A percentile compares a stretch with the other conserved stretches of the same genome.
These are phyloP conservation scores for Trichophyton benhamiae DNA, from an alignment of 2,329 filamentous ascomycete species.

Conservation along the genomic window DNA sequence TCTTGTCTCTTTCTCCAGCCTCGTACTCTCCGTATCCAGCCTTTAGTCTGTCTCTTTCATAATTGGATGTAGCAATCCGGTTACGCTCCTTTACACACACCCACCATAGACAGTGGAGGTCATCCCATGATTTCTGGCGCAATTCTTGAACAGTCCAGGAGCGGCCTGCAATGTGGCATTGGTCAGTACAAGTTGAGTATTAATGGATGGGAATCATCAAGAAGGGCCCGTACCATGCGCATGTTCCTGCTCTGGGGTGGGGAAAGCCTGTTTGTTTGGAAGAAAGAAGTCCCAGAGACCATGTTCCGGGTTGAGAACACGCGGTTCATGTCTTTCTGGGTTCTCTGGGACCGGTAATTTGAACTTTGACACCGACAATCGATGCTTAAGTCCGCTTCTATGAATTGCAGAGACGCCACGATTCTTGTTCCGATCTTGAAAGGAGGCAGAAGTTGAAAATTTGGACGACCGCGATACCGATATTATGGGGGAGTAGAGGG, in stretches of 20 bases:
- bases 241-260: constrained; percentile 53
- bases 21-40: constrained; percentile 65
- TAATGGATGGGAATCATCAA: background rate
- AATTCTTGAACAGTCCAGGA: constrained; percentile 78
- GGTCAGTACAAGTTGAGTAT: background rate
- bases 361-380: constrained; percentile 60
- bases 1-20: constrained; percentile 47
- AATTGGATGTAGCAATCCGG: constrained; percentile 63
- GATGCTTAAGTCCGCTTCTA: constrained; percentile 60
- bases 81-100: constrained; percentile 85
- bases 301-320: constrained; percentile 57
- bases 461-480: constrained; percentile 8
- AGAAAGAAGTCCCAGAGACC: constrained; percentile 91
- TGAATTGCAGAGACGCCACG: constrained; percentile 74
- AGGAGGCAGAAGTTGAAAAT: constrained; percentile 21
- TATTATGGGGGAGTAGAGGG: constrained; percentile 14
- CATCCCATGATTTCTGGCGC: constrained; percentile 81
- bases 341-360: constrained; percentile 61
- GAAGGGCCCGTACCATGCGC: constrained; percentile 47
- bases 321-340: constrained; percentile 36
- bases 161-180: constrained; percentile 43
- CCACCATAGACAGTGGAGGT: constrained; percentile 90
- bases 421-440: constrained; percentile 60
- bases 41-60: constrained; percentile 55
- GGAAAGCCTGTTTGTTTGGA: constrained; percentile 53